phyloP scores from a whole-genome alignment of 108 stramenopile genomes.

The Licmophora abbreviata region DNA sequence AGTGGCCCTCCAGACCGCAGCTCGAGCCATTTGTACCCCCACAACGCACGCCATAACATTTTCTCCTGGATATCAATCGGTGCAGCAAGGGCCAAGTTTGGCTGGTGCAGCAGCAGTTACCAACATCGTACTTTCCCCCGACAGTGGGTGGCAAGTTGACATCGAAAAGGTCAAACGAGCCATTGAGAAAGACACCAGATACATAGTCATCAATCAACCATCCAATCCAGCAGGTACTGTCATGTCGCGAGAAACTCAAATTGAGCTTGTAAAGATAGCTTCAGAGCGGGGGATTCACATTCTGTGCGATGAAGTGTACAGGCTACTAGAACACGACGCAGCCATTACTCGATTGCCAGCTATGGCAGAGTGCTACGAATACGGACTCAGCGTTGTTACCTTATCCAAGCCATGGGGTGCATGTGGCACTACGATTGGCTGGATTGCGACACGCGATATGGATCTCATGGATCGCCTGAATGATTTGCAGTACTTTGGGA shows the following conservation, averaged over 20 bases:
- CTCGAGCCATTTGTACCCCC: slow-evolving; percentile 40
- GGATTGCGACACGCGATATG: slow-evolving; percentile 49
- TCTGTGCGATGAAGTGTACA: slow-evolving; percentile 72
- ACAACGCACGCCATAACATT: slow-evolving; percentile 63
- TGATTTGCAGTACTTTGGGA: slow-evolving; percentile 68
- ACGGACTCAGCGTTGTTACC: slow-evolving; percentile 53
- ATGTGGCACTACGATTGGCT: slow-evolving; percentile 69
- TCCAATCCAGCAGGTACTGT: slow-evolving; percentile 76
- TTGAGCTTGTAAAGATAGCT: slow-evolving; percentile 40
- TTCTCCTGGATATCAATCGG: slow-evolving; percentile 72
- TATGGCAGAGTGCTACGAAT: slow-evolving; percentile 55
- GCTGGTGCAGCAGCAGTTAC: too few relatives aligned
- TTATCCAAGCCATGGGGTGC: slow-evolving; percentile 79
- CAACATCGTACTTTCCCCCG: slow-evolving; percentile 28
- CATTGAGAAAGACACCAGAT: slow-evolving; percentile 46
- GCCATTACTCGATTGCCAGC: slow-evolving; percentile 31
- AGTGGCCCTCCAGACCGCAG: slow-evolving; percentile 70
- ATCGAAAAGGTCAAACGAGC: slow-evolving; percentile 30
- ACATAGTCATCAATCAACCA: slow-evolving; percentile 64
- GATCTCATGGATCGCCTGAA: slow-evolving; percentile 34
- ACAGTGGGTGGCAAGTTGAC: slow-evolving; percentile 61
- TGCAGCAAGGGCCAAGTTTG: too few relatives aligned
- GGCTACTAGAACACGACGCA: slow-evolving; percentile 60
- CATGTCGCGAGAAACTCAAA: slow-evolving; percentile 29
- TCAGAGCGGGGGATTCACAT: slow-evolving; percentile 33